A percentile compares a stretch with the other conserved stretches of the same genome.
Evolutionary conservation across 2,329 filamentous ascomycete genomes (phyloP).

Genomic region (Dryadomyces quercus-mongolicae): DNA sequence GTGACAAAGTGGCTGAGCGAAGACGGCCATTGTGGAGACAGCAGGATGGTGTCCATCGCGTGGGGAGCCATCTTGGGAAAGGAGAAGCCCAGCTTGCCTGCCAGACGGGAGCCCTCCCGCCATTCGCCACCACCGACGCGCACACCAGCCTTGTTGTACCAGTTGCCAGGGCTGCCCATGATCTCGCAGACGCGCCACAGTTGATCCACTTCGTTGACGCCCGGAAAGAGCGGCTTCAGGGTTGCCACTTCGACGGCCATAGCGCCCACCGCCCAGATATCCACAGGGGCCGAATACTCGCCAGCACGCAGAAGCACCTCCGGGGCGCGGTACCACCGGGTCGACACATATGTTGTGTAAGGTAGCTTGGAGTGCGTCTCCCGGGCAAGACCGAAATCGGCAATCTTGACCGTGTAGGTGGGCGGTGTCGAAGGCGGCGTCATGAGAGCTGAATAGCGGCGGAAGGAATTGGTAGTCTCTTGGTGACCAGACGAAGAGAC

Average conservation of each 20-base stretch:
- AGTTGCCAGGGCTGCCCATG: slow-evolving; percentile 96
- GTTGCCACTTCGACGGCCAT: slow-evolving; percentile 99
- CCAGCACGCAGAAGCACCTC: slow-evolving; percentile 89
- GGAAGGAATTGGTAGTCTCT: slow-evolving; percentile 75
- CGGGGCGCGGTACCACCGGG: slow-evolving; percentile 92
- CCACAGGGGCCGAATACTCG: slow-evolving; percentile 93
- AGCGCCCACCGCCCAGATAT: slow-evolving; percentile 96
- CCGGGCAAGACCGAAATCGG: slow-evolving; percentile 92
- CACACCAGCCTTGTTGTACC: slow-evolving; percentile 84
- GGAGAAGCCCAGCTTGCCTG: slow-evolving; percentile 93
- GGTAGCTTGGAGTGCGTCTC: slow-evolving; percentile 94
- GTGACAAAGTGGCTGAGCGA: slow-evolving; percentile 88
- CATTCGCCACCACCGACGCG: slow-evolving; percentile 92
- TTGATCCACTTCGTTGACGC: slow-evolving; percentile 96
- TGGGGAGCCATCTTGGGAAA: slow-evolving; percentile 99
- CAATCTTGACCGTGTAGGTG: slow-evolving; percentile 93
- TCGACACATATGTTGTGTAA: slow-evolving; percentile 97
- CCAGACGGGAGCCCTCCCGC: slow-evolving; percentile 85
- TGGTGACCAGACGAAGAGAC: slow-evolving; percentile 81
- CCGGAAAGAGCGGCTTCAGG: slow-evolving; percentile 90
- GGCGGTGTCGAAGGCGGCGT: slow-evolving; percentile 92
- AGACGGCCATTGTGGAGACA: slow-evolving; percentile 80
- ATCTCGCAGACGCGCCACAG: slow-evolving; percentile 99
- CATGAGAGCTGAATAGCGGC: slow-evolving; percentile 83
- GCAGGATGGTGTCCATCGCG: slow-evolving; percentile 87